These are phyloP conservation scores for Xylariales sp. DNA, from an alignment of 2,329 filamentous ascomycete species.

Conservation along the genomic window DNA sequence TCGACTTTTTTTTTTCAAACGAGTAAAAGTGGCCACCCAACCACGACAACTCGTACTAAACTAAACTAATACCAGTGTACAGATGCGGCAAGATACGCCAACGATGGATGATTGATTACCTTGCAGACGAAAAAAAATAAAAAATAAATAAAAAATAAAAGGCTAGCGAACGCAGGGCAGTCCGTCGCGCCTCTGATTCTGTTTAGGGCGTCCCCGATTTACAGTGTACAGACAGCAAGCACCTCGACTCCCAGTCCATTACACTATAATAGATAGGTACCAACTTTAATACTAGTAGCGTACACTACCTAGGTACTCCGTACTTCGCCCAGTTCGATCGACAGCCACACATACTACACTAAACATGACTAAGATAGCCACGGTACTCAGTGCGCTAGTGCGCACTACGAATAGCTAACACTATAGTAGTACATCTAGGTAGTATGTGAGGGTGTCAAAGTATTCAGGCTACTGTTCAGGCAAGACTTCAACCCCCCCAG, in stretches of 20 bases:
- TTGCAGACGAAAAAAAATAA: conserved; percentile 17
- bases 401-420: not conserved
- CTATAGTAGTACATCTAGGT: too few species aligned
- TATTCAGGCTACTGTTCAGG: too few species aligned
- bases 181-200: conserved; percentile 20
- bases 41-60: not conserved
- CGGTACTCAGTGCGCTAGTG: not conserved
- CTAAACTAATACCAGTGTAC: not conserved
- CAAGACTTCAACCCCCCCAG: conserved; percentile 3
- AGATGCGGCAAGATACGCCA: conserved; percentile 7
- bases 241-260: conserved; percentile 14
- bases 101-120: conserved; percentile 22
- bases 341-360: conserved; percentile 23
- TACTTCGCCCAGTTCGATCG: conserved; percentile 21
- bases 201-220: conserved; percentile 2
- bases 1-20: not conserved
- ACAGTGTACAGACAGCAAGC: not conserved
- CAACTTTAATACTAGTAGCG: not conserved
- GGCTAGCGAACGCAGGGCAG: conserved; percentile 9
- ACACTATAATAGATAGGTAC: too few species aligned
- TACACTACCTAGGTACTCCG: not conserved
- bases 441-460: too few species aligned
- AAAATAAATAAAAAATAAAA: too few species aligned
- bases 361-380: conserved; percentile 31
- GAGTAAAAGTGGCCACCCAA: conserved; percentile 31